These are phyloP conservation scores for Rhizopogon vesiculosus DNA, from an alignment of 768 basidiomycete genomes.

Conservation along the genomic window DNA sequence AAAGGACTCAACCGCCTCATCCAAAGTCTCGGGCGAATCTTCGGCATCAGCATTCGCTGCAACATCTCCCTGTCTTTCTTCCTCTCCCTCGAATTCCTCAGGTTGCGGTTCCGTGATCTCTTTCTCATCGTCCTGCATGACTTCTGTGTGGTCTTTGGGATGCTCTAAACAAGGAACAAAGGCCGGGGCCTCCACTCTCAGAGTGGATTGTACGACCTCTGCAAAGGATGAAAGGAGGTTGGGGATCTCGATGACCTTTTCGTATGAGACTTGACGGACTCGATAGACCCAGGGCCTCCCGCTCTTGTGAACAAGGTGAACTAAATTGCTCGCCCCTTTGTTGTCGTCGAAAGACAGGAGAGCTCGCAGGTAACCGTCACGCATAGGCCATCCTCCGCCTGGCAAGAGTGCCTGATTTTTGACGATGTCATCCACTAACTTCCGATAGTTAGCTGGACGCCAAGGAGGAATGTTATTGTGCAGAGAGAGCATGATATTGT, in stretches of 20 bases:
- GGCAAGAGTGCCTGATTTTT: not conserved
- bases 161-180: conserved; percentile 10
- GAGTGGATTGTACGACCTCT: conserved; percentile 9
- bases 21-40: not conserved
- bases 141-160: not conserved
- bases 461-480: conserved; percentile 5
- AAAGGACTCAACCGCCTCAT: conserved; percentile 5
- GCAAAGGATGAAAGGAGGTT: conserved; percentile 17
- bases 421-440: conserved; percentile 2
- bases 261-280: conserved; percentile 27
- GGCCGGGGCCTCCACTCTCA: conserved; percentile 11
- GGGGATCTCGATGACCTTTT: conserved; percentile 24
- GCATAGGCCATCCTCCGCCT: not conserved
- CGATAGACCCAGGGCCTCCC: not conserved
- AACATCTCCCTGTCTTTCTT: conserved; percentile 10
- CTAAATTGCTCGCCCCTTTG: conserved; percentile 15
- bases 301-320: conserved; percentile 18
- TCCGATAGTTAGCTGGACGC: conserved; percentile 7
- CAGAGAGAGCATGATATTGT: conserved; percentile 6
- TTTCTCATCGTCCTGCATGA: not conserved
- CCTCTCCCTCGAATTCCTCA: not conserved
- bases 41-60: not conserved
- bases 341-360: conserved; percentile 11
- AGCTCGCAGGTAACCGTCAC: conserved; percentile 9
- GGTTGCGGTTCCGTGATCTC: not conserved